These are phyloP conservation scores for Penicillium soppii DNA, from an alignment of 495 filamentous ascomycete genomes.

Conservation along the genomic window DNA sequence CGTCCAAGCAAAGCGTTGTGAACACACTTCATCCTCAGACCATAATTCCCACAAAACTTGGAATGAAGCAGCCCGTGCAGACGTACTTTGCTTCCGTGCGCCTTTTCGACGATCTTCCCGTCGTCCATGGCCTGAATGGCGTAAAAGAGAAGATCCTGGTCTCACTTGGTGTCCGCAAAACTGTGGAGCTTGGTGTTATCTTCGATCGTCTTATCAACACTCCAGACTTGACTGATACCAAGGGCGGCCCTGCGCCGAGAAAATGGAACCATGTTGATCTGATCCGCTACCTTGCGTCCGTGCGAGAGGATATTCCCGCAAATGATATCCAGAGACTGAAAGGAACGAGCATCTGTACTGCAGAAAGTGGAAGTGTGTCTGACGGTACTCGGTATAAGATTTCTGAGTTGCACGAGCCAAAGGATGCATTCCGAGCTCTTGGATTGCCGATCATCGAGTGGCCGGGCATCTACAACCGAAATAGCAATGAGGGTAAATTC, in stretches of 20 bases:
- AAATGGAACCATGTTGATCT: conserved; percentile 94
- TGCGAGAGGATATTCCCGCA: conserved; percentile 82
- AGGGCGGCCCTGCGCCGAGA: conserved; percentile 28
- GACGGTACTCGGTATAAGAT: conserved; percentile 66
- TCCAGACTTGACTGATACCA: conserved; percentile 40
- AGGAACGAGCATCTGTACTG: conserved; percentile 74
- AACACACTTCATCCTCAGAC: conserved; percentile 62
- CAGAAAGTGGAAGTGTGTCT: conserved; percentile 52
- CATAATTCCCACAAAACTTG: conserved; percentile 85
- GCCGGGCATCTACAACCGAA: conserved; percentile 64
- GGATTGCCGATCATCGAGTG: conserved; percentile 81
- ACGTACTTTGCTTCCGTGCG: conserved; percentile 92
- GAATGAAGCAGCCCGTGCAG: conserved; percentile 83
- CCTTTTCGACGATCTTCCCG: conserved; percentile 89
- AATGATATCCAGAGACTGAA: conserved; percentile 80
- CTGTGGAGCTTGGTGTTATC: conserved; percentile 88
- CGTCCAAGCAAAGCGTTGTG: conserved; percentile 63
- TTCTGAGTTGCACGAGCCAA: conserved; percentile 83
- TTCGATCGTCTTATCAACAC: conserved; percentile 77
- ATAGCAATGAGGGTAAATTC: conserved; percentile 70
- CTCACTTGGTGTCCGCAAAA: conserved; percentile 75
- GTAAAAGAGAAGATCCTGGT: conserved; percentile 88
- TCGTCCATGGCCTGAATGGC: conserved; percentile 66
- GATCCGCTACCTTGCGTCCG: conserved; percentile 88
- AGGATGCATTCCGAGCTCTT: conserved; percentile 64